These are phyloP conservation scores for Fragilariopsis cylindrus DNA, from an alignment of 108 stramenopile genomes.

Conservation along the genomic window DNA sequence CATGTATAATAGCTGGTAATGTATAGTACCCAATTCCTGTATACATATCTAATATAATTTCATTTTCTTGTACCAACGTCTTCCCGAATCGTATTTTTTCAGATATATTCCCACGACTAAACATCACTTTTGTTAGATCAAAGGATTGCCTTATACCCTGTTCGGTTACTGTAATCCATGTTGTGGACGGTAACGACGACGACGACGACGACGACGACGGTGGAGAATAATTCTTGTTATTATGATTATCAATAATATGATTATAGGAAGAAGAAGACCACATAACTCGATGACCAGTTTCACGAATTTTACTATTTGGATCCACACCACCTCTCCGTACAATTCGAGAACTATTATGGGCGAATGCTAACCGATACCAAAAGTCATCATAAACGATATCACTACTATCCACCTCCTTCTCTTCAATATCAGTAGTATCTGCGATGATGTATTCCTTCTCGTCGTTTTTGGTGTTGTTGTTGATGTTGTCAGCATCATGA, in stretches of 20 bases:
- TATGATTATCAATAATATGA: not conserved
- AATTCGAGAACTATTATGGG: constrained; percentile 52
- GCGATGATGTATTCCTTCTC: too few relatives aligned
- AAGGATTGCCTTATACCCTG: constrained; percentile 87
- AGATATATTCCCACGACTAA: constrained; percentile 90
- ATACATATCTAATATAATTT: constrained; percentile 91
- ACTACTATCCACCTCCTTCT: not conserved
- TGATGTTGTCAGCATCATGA: not conserved
- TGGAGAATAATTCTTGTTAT: constrained; percentile 4
- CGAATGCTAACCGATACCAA: constrained; percentile 52
- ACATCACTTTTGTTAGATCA: constrained; percentile 95
- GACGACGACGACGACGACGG: constrained; percentile 53
- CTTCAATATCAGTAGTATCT: not conserved
- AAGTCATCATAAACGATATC: constrained; percentile 14
- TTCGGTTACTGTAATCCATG: constrained; percentile 93
- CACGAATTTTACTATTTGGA: constrained; percentile 68
- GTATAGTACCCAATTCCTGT: constrained; percentile 97
- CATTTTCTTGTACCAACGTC: constrained; percentile 60
- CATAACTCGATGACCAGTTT: constrained; percentile 73
- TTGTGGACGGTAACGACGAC: too few relatives aligned
- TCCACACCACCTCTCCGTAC: constrained; percentile 76
- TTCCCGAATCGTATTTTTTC: constrained; percentile 91
- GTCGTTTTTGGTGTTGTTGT: not conserved
- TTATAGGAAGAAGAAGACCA: constrained; percentile 41
- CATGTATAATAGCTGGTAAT: constrained; percentile 82